These are phyloP conservation scores for Sporisorium exsertum DNA, from an alignment of 1,284 basidiomycete genomes.

Conservation along the genomic window DNA sequence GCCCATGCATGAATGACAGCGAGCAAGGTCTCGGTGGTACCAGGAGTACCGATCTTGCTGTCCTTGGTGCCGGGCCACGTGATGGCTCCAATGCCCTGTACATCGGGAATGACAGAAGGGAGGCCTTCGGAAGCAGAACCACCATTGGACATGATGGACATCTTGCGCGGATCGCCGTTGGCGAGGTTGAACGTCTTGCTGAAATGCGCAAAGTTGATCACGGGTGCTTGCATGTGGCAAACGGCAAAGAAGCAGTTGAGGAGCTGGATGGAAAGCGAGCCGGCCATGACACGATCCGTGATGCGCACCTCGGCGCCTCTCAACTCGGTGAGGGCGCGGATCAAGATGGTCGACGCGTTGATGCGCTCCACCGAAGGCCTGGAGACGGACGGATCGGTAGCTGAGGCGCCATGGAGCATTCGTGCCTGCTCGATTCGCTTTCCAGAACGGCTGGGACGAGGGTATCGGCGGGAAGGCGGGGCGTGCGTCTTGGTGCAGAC, in stretches of 20 bases:
- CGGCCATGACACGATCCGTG: conserved; percentile 54
- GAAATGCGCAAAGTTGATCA: conserved; percentile 62
- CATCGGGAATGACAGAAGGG: conserved; percentile 33
- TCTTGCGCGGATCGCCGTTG: conserved; percentile 59
- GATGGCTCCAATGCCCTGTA: conserved; percentile 25
- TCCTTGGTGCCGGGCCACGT: conserved; percentile 46
- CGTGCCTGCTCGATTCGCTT: conserved; percentile 67
- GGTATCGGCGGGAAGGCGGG: conserved; percentile 57
- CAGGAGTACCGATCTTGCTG: conserved; percentile 58
- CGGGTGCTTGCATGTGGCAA: conserved; percentile 61
- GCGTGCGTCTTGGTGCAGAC: conserved; percentile 60
- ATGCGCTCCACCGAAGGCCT: conserved; percentile 25
- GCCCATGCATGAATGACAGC: conserved; percentile 63
- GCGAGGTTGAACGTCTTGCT: conserved; percentile 59
- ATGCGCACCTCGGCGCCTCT: conserved; percentile 48
- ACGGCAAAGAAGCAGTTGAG: conserved; percentile 64
- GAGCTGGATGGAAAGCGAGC: conserved; percentile 55
- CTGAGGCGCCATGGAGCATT: conserved; percentile 58
- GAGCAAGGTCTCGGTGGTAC: conserved; percentile 58
- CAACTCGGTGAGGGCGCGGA: conserved; percentile 45
- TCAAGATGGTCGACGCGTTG: conserved; percentile 42
- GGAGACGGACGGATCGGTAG: conserved; percentile 2
- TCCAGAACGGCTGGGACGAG: conserved; percentile 63
- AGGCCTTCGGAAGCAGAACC: conserved; percentile 44
- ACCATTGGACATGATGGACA: conserved; percentile 65